These are phyloP conservation scores for Naumovozyma castellii DNA, from an alignment of 805 yeast genomes.

Conservation along the genomic window DNA sequence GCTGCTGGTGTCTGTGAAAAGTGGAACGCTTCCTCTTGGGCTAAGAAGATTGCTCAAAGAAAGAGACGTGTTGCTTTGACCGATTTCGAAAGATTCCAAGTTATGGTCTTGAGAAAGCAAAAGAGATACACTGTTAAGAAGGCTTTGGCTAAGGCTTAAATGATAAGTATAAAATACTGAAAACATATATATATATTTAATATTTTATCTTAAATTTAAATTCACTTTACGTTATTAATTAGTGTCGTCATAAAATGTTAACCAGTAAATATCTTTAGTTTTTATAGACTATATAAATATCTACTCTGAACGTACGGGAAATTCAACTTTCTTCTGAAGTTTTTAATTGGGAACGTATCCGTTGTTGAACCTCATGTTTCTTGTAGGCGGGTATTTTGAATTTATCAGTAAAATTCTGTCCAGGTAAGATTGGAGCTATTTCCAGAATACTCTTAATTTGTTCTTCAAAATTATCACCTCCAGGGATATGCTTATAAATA, in stretches of 20 bases:
- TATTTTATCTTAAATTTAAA: not conserved
- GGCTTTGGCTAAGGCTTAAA: constrained; percentile 92
- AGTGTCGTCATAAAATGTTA: too few species aligned
- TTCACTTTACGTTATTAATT: not conserved
- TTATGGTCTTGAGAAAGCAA: constrained; percentile 92
- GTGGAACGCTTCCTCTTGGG: constrained; percentile 93
- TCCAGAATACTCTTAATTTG: constrained; percentile 50
- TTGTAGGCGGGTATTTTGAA: constrained; percentile 61
- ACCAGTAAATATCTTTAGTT: too few species aligned
- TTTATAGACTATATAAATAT: too few species aligned
- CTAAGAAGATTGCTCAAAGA: constrained; percentile 93
- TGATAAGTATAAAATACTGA: constrained; percentile 5
- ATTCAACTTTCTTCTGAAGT: too few species aligned
- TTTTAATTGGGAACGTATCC: not conserved
- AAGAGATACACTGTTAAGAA: constrained; percentile 88
- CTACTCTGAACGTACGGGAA: too few species aligned
- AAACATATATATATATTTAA: not conserved
- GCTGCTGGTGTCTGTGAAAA: constrained; percentile 79
- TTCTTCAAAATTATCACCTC: constrained; percentile 39
- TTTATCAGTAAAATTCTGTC: constrained; percentile 58
- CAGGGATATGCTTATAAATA: constrained; percentile 54
- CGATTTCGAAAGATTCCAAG: constrained; percentile 99
- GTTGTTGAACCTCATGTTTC: constrained; percentile 34
- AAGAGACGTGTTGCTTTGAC: constrained; percentile 83
- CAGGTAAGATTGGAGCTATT: constrained; percentile 74